Evolutionary conservation across 176 grass and related monocot species (phyloP).

Genomic region (Hordeum vulgare): MorexV3_pseudomolecules_assembly NC_058522.1:347078897-347079396

Average conservation of each 20-base stretch:
- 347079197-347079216: background rate
- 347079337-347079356: background rate
- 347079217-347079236: background rate
- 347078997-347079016: background rate
- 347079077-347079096: background rate
- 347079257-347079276: background rate
- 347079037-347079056: background rate
- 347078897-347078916: background rate
- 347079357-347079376: background rate
- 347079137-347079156: background rate
- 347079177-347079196: background rate
- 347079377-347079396: background rate
- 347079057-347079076: background rate
- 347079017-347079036: background rate
- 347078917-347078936: background rate
- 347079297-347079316: background rate
- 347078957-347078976: background rate
- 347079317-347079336: background rate
- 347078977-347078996: background rate
- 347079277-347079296: background rate
- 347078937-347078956: background rate
- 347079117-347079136: background rate
- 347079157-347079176: background rate
- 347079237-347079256: background rate
- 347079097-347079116: background rate